These are phyloP conservation scores for Mayamaea pseudoterrestris DNA, from an alignment of 108 stramenopile species.

Conservation along the genomic window DNA sequence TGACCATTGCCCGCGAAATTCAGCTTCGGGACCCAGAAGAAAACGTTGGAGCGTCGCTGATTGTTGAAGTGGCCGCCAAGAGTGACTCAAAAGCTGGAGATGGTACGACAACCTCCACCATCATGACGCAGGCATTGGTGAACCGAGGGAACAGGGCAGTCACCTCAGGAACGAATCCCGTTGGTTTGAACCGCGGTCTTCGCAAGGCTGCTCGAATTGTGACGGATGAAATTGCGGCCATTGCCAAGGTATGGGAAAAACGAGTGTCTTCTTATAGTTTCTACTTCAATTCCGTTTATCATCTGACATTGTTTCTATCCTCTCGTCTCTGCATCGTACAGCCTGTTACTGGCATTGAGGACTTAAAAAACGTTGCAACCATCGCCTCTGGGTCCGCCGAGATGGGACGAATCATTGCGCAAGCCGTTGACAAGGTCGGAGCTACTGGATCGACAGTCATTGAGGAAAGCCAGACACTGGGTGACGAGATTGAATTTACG, in stretches of 20 bases:
- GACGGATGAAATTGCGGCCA: slow-evolving; percentile 53
- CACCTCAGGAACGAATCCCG: slow-evolving; percentile 87
- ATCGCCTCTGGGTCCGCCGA: slow-evolving; percentile 84
- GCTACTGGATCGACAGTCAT: slow-evolving; percentile 92
- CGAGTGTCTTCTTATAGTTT: background rate
- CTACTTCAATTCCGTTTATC: background rate
- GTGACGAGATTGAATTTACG: slow-evolving; percentile 96
- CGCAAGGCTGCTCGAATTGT: slow-evolving; percentile 69
- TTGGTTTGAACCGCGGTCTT: slow-evolving; percentile 85
- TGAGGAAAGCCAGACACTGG: slow-evolving; percentile 91
- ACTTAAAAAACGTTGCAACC: slow-evolving; percentile 87
- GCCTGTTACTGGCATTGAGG: slow-evolving; percentile 73
- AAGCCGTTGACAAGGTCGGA: slow-evolving; percentile 91
- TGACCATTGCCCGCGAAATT: slow-evolving; percentile 91
- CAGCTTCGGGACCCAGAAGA: slow-evolving; percentile 75
- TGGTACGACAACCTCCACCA: slow-evolving; percentile 94
- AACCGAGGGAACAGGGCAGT: slow-evolving; percentile 92
- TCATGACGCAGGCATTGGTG: slow-evolving; percentile 93
- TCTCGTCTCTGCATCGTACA: slow-evolving; percentile 9
- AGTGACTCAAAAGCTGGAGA: slow-evolving; percentile 93
- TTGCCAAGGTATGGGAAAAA: slow-evolving; percentile 58
- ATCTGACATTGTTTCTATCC: too few relatives aligned
- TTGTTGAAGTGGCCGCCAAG: slow-evolving; percentile 93
- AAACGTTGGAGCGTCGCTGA: slow-evolving; percentile 87
- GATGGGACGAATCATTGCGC: slow-evolving; percentile 93